phyloP scores from a whole-genome alignment of 306 rosid genomes.

The Vigna reflexopilosa region DNA sequence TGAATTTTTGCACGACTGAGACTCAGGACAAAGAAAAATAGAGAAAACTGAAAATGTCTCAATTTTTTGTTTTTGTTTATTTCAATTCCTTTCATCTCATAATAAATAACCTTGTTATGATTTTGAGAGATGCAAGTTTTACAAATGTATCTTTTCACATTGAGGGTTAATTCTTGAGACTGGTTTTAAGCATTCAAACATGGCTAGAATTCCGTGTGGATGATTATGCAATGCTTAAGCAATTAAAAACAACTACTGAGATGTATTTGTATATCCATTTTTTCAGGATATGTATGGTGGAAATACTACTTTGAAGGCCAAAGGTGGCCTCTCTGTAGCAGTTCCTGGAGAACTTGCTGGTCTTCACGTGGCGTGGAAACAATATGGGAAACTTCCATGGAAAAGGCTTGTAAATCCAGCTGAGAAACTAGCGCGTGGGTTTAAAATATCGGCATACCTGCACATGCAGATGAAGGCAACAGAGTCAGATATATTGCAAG shows the following conservation, averaged over 20 bases:
- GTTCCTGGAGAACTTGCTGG: slow-evolving; percentile 88
- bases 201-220: too few relatives aligned
- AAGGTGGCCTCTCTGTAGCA: slow-evolving; percentile 72
- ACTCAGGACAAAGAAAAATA: neutral
- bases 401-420: slow-evolving; percentile 73
- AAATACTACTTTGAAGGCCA: slow-evolving; percentile 57
- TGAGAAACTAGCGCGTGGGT: slow-evolving; percentile 75
- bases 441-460: slow-evolving; percentile 73
- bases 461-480: slow-evolving; percentile 60
- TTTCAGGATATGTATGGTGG: slow-evolving; percentile 78
- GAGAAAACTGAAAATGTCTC: neutral
- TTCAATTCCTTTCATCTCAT: neutral
- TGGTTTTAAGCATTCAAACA: too few relatives aligned
- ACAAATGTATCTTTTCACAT: too few relatives aligned
- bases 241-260: neutral
- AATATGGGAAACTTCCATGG: slow-evolving; percentile 84
- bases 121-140: too few relatives aligned
- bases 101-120: neutral
- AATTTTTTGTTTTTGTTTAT: neutral
- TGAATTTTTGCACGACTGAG: neutral
- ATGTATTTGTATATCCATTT: neutral
- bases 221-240: too few relatives aligned
- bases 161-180: too few relatives aligned
- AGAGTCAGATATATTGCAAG: slow-evolving; percentile 57
- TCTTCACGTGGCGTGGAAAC: slow-evolving; percentile 73